Evolutionary conservation across 805 yeast species (phyloP), one percentile per base, ranked within the genome.

Genomic region (Metschnikowia kunwiensis): DNA sequence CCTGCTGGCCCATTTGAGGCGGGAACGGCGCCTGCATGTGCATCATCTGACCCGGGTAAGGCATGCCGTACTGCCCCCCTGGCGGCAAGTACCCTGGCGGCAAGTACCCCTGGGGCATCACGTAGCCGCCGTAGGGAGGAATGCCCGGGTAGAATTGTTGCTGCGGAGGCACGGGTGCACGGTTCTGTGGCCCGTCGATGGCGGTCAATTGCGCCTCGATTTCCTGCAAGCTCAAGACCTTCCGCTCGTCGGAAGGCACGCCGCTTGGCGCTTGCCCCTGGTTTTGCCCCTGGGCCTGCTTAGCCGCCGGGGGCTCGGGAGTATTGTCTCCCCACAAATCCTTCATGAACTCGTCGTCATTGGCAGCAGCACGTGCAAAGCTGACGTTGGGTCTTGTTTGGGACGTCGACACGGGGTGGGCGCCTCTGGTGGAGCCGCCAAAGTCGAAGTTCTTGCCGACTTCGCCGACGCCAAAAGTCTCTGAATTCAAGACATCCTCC

Each of bases 401-500:
- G 4, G 54, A 37, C 12, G 49, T 34, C 20, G 44, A 21, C 6
- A 43, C 29, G 23, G 39, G 34, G 7, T 16, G 23, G 14, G 21
- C 32, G 28, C 28, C 14, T 19, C 9, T 7, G 36, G 46, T 24
- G 38, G 57, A 20, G 48, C 58, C 30, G 5, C 80, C 78, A 57
- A 84, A 85, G 54, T 77, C 76, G 51, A 81, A 84, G 49, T 83
- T 86, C 46, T 74, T 72, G 21, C 80, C 77, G 35, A 78, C 69
- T 1, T 65, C 58, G 19, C 67, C 69, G 17, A 40, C 69, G 18
- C 93, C 94, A 60, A 86, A 86, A 0, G 94, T 86, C 54, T 81
- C 88, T 44, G 78, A 85, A 54, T 86, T 85, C 48, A 82, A 70
- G 24, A 83, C 93, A 55, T 86, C 96, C 39, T 78, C 85, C 22